phyloP scores from a whole-genome alignment of 306 rosid species.

The Vigna hirtella region DNA sequence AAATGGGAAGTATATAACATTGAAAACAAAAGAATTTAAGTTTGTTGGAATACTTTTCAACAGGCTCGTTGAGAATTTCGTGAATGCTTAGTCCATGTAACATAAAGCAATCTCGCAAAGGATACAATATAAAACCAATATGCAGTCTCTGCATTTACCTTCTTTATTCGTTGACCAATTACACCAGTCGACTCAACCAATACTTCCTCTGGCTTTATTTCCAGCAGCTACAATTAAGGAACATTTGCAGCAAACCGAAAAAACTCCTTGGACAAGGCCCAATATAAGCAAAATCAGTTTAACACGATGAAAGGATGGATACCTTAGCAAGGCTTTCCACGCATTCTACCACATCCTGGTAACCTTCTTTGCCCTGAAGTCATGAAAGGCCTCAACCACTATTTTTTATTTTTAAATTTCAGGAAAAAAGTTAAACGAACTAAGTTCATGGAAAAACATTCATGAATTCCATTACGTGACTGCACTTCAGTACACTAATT shows the following conservation, averaged over 20 bases:
- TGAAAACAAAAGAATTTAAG: constrained; percentile 18
- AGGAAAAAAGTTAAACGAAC: constrained; percentile 13
- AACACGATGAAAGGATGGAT: constrained; percentile 36
- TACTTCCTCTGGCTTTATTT: constrained; percentile 73
- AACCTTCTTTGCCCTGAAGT: constrained; percentile 91
- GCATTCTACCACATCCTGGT: constrained; percentile 73
- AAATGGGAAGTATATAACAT: constrained; percentile 37
- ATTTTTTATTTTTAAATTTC: neutral
- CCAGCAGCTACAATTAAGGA: constrained; percentile 65
- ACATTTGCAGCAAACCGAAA: constrained; percentile 22
- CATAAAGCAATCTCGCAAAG: neutral
- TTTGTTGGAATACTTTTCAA: constrained; percentile 27
- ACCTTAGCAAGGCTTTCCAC: constrained; percentile 74
- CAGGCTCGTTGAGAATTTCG: constrained; percentile 32
- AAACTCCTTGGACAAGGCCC: constrained; percentile 28
- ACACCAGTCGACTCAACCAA: constrained; percentile 93
- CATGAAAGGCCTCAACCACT: constrained; percentile 43
- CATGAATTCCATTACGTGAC: constrained; percentile 11
- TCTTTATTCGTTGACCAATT: constrained; percentile 89
- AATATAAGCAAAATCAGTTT: constrained; percentile 10
- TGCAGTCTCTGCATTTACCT: constrained; percentile 55
- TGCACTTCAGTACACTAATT: constrained; percentile 18
- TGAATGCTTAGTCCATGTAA: constrained; percentile 19
- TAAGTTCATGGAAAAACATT: constrained; percentile 1
- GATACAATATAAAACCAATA: constrained; percentile 1